Base-by-base conservation (phyloP, 2,329 filamentous ascomycete genomes). In the Cladosporium sp. region DNA sequence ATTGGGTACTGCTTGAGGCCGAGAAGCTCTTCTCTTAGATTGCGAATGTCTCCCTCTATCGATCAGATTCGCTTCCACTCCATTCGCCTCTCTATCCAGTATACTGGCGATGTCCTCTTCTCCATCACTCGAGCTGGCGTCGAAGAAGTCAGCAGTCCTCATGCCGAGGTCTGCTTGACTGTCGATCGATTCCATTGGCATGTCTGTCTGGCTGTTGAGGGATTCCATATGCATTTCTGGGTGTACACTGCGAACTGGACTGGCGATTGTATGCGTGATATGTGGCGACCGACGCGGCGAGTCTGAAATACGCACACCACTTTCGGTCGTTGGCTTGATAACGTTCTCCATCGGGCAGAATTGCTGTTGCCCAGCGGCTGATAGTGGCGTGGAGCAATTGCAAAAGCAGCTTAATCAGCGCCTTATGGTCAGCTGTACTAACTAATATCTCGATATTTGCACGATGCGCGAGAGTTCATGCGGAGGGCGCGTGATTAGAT, bases 141-240 rank as follows among this genome's bases (percentile, higher is more conserved):
- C 72, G 63, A 75, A 70, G 62, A 72, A 73, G 60, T 73, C 70
- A 9, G 64, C 63, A 2, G 66, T 71, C 10, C 69, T 62, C 20
- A 62, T 57, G 9, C 64, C 64, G 32, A 64, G 62, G 52, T 72
- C 70, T 13, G 61, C 58, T 61, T 70, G 68, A 20, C 63, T 62
- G 20, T 71, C 51, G 8, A 69, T 65, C 10, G 64, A 69, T 34
- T 66, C 70, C 59, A 70, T 61, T 4, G 56, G 60, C 17, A 55
- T 20, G 17, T 44, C 39, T 34, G 39, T 24, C 25, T 55, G 51
- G 39, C 51, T 55, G 12, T 47, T 57, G 4, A 37, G 35, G 17
- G 47, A 59, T 35, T 53, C 58, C 45, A 57, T 58, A 20, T 66
- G 62, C 56, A 71, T 64, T 34, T 68, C 63, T 19, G 72, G 66